These are phyloP conservation scores for Sextonia rubra DNA, from an alignment of 164 flowering plant species.

Conservation along the genomic window DNA sequence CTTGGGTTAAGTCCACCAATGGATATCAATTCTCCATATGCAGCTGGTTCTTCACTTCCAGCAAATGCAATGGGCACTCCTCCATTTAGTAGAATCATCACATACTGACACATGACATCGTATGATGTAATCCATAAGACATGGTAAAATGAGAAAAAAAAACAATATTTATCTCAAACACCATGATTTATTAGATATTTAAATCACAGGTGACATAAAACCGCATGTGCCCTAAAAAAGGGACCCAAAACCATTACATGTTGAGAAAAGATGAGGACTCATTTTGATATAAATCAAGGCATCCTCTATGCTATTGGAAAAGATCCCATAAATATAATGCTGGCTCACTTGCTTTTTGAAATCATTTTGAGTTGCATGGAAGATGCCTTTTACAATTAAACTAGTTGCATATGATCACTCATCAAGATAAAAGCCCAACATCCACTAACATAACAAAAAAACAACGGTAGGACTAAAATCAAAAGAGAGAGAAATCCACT, in stretches of 20 bases:
- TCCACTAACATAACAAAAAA: neutral
- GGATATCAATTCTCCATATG: constrained; percentile 83
- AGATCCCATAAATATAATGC: neutral
- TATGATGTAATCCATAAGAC: neutral
- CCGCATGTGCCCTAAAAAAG: neutral
- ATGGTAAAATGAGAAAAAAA: neutral
- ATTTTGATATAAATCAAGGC: neutral
- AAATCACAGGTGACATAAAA: neutral
- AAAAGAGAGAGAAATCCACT: neutral
- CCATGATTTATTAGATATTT: neutral
- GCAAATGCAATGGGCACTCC: constrained; percentile 86
- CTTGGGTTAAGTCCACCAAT: constrained; percentile 78
- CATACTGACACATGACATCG: constrained; percentile 47
- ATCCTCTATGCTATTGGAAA: neutral
- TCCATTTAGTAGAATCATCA: constrained; percentile 84
- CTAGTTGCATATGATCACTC: neutral
- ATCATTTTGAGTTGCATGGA: neutral
- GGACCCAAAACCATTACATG: neutral
- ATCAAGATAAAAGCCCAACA: neutral
- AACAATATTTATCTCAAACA: neutral
- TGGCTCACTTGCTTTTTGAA: neutral
- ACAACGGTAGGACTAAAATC: neutral
- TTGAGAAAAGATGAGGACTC: neutral
- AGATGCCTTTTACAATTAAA: neutral
- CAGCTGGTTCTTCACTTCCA: constrained; percentile 91